phyloP scores from a whole-genome alignment of 202 grass and related monocot species.

The Panicum virgatum region DNA sequence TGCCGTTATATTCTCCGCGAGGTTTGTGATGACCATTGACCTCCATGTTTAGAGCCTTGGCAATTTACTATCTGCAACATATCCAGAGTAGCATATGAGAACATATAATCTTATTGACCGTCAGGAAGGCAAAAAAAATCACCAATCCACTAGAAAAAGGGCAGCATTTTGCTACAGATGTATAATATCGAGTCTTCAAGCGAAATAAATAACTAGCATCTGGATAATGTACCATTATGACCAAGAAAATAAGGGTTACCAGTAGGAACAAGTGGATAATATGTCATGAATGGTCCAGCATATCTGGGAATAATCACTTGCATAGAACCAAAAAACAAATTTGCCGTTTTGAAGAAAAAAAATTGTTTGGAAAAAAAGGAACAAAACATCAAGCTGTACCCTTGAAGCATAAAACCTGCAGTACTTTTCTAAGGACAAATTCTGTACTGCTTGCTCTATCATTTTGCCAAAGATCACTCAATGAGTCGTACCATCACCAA shows the following conservation, averaged over 20 bases:
- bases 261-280: constrained; percentile 23
- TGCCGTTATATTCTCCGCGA: constrained; percentile 44
- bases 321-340: not conserved
- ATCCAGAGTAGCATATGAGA: constrained; percentile 27
- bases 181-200: constrained; percentile 14
- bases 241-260: not conserved
- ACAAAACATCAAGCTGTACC: not conserved
- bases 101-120: constrained; percentile 18
- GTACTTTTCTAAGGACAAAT: not conserved
- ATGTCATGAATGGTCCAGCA: constrained; percentile 29
- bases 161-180: not conserved
- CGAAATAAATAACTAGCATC: constrained; percentile 23
- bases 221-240: constrained; percentile 12
- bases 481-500: not conserved
- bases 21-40: constrained; percentile 58
- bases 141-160: not conserved
- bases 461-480: constrained; percentile 24
- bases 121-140: not conserved
- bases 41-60: constrained; percentile 45
- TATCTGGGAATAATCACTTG: constrained; percentile 20
- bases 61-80: constrained; percentile 37
- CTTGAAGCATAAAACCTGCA: not conserved
- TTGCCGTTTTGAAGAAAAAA: not conserved
- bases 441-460: not conserved
- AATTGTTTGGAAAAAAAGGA: not conserved